Evolutionary conservation across 2,329 filamentous ascomycete genomes (phyloP).

Genomic region (Colletotrichum filicis): DNA sequence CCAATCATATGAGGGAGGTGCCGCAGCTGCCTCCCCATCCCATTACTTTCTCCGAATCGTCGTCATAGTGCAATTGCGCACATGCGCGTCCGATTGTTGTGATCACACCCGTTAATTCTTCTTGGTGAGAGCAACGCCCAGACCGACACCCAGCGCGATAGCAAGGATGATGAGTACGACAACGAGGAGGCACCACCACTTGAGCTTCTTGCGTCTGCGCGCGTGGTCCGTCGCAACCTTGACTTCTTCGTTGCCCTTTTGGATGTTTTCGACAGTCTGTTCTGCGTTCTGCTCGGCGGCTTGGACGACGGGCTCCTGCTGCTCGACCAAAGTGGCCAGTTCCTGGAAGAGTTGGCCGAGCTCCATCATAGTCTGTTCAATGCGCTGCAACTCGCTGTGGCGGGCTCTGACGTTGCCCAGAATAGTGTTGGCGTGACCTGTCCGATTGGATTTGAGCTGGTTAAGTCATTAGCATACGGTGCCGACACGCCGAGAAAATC

Average conservation of each 20-base stretch:
- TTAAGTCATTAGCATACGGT: slow-evolving; percentile 1
- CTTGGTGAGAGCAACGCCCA: slow-evolving; percentile 52
- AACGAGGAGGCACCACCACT: slow-evolving; percentile 82
- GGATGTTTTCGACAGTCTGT: slow-evolving; percentile 73
- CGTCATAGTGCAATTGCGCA: background rate
- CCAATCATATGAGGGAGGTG: background rate
- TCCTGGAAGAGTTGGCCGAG: slow-evolving; percentile 78
- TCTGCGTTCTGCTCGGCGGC: slow-evolving; percentile 73
- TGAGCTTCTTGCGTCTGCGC: slow-evolving; percentile 76
- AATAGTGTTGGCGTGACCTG: slow-evolving; percentile 77
- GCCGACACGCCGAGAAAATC: background rate
- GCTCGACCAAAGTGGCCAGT: slow-evolving; percentile 78
- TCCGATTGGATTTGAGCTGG: slow-evolving; percentile 80
- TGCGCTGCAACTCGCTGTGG: slow-evolving; percentile 85
- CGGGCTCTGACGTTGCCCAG: slow-evolving; percentile 83
- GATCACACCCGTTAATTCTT: slow-evolving; percentile 19
- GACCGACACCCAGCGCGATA: slow-evolving; percentile 64
- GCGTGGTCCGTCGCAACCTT: slow-evolving; percentile 75
- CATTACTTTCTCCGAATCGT: background rate
- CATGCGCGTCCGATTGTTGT: background rate
- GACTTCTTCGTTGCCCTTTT: slow-evolving; percentile 77
- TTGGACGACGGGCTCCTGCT: slow-evolving; percentile 74
- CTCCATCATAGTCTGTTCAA: slow-evolving; percentile 79
- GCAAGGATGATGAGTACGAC: slow-evolving; percentile 67
- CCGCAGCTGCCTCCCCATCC: background rate